A percentile compares a stretch with the other conserved stretches of the same genome.
phyloP scores from a whole-genome alignment of 257 asterid species.

The Solanum chilense region DNA sequence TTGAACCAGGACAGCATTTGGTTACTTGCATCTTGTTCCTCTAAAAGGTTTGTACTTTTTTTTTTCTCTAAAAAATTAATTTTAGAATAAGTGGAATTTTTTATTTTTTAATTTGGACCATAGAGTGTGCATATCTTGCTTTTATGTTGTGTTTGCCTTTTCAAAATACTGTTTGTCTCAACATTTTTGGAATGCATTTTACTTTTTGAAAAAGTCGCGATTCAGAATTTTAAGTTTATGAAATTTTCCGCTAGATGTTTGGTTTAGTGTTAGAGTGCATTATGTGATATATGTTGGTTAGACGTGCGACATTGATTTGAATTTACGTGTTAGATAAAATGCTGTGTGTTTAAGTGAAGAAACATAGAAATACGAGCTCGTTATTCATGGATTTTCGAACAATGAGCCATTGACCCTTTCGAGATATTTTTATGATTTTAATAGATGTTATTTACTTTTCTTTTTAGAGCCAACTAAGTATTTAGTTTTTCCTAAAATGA shows the following conservation, averaged over 20 bases:
- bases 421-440: background rate
- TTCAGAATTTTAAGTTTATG: background rate
- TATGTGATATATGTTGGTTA: background rate
- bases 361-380: background rate
- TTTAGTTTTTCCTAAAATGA: too few species aligned
- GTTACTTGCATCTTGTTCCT: background rate
- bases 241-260: background rate
- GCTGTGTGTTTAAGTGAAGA: accelerated
- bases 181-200: background rate
- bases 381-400: background rate
- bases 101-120: conserved; percentile 8
- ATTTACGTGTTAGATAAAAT: background rate
- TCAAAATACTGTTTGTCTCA: background rate
- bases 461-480: background rate
- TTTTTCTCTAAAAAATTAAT: background rate
- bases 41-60: background rate
- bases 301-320: background rate
- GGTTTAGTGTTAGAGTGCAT: background rate
- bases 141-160: background rate
- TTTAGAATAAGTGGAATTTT: background rate
- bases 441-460: background rate
- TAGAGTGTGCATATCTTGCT: conserved; percentile 18
- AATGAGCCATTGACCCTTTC: background rate
- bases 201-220: background rate
- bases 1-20: conserved; percentile 30